Evolutionary conservation across 805 yeast species (phyloP), one percentile per base, ranked within the genome.

Genomic region (Teunomyces gatunensis): DNA sequence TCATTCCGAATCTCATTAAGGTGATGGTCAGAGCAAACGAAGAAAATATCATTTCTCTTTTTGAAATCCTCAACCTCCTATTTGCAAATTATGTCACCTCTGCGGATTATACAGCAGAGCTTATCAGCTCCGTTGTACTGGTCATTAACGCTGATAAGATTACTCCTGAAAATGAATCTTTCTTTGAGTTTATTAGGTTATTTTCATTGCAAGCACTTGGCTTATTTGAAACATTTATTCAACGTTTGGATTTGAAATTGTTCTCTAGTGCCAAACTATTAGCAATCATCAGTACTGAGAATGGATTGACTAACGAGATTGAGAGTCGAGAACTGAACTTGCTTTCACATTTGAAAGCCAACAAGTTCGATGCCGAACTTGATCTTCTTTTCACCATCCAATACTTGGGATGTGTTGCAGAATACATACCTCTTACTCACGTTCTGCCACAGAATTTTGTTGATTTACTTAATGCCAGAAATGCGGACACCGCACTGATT

Each of bases 361-460:
- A 63, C 37, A 60, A 62, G 5, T 42, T 49, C 5, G 33, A 57
- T 11, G 58, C 55, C 21, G 55, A 54, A n/a, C 48, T 42, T 1
- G 50, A 60, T 32, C 45, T 63, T 12, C 50, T 67, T 1, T 76
- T 74, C 54, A 64, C 65, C 39, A 60, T 69, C 36, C 74, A 73
- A 32, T 76, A 77, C 34, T 58, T 83, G 44, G 87, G 85, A 4
- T 73, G 74, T 48, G 66, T 79, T 27, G 76, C 79, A n/a, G 47
- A 34, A 29, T 20, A 13, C 15, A n/a, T n/a, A 10, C 27, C 40
- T 3, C 42, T 52, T 25, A 29, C 20, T 1, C n/a, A 39, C 6
- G 33, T 69, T 17, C 60, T 68, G 3, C 54, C 76, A 23, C 68
- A 63, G 1, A 65, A 73, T 13, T 60, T 81, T 53, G 60, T 63